Evolutionary conservation across 1,284 basidiomycete species (phyloP).

Genomic region (Irpex lacteus): DNA sequence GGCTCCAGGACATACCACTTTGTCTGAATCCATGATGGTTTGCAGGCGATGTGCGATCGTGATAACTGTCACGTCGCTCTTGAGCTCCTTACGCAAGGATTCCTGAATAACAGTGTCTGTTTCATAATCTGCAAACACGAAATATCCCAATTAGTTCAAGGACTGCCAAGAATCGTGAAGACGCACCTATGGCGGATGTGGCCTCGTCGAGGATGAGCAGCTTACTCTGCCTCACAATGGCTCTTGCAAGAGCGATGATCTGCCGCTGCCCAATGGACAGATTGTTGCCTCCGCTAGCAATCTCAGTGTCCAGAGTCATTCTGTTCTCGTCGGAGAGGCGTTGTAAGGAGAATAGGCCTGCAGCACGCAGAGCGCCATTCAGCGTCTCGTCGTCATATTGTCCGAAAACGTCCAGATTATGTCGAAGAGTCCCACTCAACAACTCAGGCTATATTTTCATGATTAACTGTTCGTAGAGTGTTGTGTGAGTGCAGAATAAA

Average conservation of each 20-base stretch:
- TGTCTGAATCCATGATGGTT: constrained; percentile 64
- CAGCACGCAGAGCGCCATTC: constrained; percentile 50
- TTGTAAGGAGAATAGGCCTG: constrained; percentile 53
- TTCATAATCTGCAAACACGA: constrained; percentile 43
- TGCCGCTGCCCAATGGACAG: constrained; percentile 73
- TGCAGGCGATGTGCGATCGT: constrained; percentile 70
- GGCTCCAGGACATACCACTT: constrained; percentile 28
- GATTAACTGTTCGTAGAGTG: constrained; percentile 6
- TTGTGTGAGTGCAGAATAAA: not conserved
- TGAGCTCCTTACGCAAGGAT: constrained; percentile 52
- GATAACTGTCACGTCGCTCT: constrained; percentile 54
- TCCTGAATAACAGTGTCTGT: constrained; percentile 59
- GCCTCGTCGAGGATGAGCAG: constrained; percentile 58
- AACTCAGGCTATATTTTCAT: constrained; percentile 51
- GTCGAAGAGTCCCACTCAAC: constrained; percentile 52
- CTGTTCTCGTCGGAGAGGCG: constrained; percentile 43
- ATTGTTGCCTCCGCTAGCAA: constrained; percentile 60
- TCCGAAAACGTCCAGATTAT: constrained; percentile 71
- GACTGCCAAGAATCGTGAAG: not conserved
- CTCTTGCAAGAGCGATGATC: constrained; percentile 55
- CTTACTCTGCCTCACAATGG: constrained; percentile 56
- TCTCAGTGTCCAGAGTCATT: constrained; percentile 47
- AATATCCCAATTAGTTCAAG: not conserved
- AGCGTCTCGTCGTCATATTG: constrained; percentile 67
- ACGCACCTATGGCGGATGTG: constrained; percentile 30